Evolutionary conservation across 495 filamentous ascomycete species (phyloP), one percentile per base, ranked within the genome.

Genomic region (Cercophora scortea): DNA sequence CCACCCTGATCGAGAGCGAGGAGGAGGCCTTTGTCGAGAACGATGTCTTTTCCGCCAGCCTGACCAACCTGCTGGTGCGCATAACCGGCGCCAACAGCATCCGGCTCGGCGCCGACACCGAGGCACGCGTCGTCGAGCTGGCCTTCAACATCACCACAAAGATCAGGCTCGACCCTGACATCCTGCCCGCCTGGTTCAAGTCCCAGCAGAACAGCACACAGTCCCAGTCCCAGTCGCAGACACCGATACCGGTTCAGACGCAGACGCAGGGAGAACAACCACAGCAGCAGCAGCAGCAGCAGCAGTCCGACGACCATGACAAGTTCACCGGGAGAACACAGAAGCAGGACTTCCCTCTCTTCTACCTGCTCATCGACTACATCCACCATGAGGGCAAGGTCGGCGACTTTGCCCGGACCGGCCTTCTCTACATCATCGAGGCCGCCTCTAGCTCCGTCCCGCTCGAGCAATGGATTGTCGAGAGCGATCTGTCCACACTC

Each of bases 361-460:
- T 96, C 71, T 97, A 96, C 67, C 72, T 96, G 34, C 75, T 97
- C 52, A 86, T 99, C 48, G 90, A 97, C 63, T 93, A 95, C 67
- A 91, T 99, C 34, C 90, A 99, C 62, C 85, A 92, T 53, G 90
- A 95, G 51, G 90, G 91, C 43, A 82, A 88, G 34, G 84, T 91
- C 16, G 93, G 93, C 18, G 93, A 99, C 66, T 99, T 99, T 72
- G 92, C 94, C n/a, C 78, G 93, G 46, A 99, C 92, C 0, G 93
- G 93, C 0, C 68, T 99, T 46, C 78, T 99, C 8, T 97, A 99
- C 64, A 85, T 99, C 52, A 94, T 97, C 56, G 93, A 97, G 68
- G 87, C 89, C 3, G 89, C 92, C 2, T 91, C 89, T 2, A 84
- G 82, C 49, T 94, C 89, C 0, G 77, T 83, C 34, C 76, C 80